A percentile compares a stretch with the other conserved stretches of the same genome.
phyloP scores from a whole-genome alignment of 306 rosid genomes.

The Abrus precatorius region DNA sequence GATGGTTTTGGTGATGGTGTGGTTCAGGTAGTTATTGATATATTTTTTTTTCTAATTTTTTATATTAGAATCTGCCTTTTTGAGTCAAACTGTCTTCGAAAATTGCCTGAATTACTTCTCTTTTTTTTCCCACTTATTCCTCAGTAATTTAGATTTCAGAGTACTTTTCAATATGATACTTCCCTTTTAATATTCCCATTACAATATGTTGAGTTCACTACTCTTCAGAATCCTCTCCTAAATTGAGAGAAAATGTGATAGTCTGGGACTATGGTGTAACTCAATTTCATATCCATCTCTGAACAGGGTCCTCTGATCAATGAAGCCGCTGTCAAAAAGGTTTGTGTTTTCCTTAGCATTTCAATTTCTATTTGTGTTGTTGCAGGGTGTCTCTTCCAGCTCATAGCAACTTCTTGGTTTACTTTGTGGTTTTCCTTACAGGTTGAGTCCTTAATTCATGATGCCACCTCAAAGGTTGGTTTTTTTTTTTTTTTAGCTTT shows the following conservation, averaged over 20 bases:
- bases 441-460: slow-evolving; percentile 86
- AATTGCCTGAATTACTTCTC: slow-evolving; percentile 33
- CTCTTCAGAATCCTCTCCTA: slow-evolving; percentile 16
- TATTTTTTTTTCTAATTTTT: neutral
- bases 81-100: slow-evolving; percentile 35
- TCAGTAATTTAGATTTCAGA: neutral
- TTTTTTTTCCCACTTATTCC: neutral
- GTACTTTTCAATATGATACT: slow-evolving; percentile 35
- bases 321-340: slow-evolving; percentile 98
- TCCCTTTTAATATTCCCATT: slow-evolving; percentile 10
- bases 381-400: slow-evolving; percentile 29
- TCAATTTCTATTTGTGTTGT: slow-evolving; percentile 32
- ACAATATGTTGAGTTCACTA: slow-evolving; percentile 21
- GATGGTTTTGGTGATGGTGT: slow-evolving; percentile 94
- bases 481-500: slow-evolving; percentile 30
- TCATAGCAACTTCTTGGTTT: slow-evolving; percentile 27
- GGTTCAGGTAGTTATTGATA: slow-evolving; percentile 66
- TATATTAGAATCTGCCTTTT: slow-evolving; percentile 11
- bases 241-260: slow-evolving; percentile 36
- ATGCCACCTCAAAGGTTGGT: slow-evolving; percentile 93
- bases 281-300: slow-evolving; percentile 46
- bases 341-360: slow-evolving; percentile 51
- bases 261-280: slow-evolving; percentile 39
- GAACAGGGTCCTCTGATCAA: slow-evolving; percentile 95
- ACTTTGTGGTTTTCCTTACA: slow-evolving; percentile 55